Percentiles rank a stretch among this genome's conserved stretches.
Evolutionary conservation across 257 asterid genomes (phyloP).

Genomic region (Echites panduratus): DNA sequence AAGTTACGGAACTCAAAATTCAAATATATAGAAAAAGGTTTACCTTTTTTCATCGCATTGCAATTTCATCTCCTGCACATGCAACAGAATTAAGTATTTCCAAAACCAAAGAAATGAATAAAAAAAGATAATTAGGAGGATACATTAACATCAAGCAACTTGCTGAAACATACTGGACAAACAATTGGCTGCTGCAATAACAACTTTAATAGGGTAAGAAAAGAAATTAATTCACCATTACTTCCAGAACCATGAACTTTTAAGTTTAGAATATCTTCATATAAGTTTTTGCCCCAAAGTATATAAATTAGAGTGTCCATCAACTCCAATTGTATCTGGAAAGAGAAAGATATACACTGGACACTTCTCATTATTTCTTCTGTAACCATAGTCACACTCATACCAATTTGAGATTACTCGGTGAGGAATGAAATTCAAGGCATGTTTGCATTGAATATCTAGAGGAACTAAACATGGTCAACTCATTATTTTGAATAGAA

Average conservation of each 20-base stretch:
- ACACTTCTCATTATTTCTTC: not conserved
- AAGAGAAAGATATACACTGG: not conserved
- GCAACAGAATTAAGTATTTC: constrained; percentile 14
- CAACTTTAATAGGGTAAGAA: not conserved
- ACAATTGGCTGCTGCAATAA: not conserved
- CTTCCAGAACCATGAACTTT: not conserved
- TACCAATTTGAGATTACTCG: not conserved
- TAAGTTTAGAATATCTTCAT: not conserved
- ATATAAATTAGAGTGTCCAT: not conserved
- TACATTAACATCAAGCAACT: not conserved
- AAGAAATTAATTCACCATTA: not conserved
- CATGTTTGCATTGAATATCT: not conserved
- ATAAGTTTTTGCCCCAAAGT: not conserved
- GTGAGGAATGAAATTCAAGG: not conserved
- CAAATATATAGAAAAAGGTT: constrained; percentile 6
- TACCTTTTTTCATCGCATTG: constrained; percentile 95
- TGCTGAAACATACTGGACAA: not conserved
- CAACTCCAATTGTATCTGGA: not conserved
- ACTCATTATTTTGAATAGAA: not conserved
- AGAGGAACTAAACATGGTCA: not conserved
- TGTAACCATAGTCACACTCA: not conserved
- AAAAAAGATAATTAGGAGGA: not conserved
- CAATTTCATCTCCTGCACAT: constrained; percentile 90
- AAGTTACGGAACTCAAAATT: constrained; percentile 7
- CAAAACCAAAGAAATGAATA: not conserved